Conservation (phyloP, 495 filamentous ascomycete genomes). For the Hypomontagnella monticulosa region DNA sequence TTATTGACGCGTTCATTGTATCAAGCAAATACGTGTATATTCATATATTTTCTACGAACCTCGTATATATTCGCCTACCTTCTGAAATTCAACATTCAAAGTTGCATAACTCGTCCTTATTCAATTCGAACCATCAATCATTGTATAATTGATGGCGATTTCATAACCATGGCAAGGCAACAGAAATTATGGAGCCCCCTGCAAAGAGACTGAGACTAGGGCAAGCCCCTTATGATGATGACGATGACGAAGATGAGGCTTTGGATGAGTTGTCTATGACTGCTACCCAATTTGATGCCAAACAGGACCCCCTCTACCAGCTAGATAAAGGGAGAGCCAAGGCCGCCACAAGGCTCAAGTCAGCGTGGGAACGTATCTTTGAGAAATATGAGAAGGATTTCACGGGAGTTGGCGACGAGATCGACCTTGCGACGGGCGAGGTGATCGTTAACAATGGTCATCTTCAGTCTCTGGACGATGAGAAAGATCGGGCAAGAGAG, state of each 20-base stretch:
- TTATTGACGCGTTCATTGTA: constrained; percentile 28
- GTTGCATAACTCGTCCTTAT: not conserved
- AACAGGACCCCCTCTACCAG: constrained; percentile 60
- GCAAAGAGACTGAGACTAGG: constrained; percentile 65
- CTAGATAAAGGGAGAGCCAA: constrained; percentile 66
- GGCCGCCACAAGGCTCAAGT: constrained; percentile 75
- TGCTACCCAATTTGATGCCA: constrained; percentile 54
- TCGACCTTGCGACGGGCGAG: constrained; percentile 78
- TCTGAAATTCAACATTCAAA: too few relatives aligned
- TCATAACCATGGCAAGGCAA: constrained; percentile 16
- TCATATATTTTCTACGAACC: not conserved
- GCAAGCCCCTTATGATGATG: constrained; percentile 46
- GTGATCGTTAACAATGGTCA: constrained; percentile 92
- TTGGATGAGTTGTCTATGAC: constrained; percentile 55
- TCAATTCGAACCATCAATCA: not conserved
- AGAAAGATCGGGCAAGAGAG: constrained; percentile 51
- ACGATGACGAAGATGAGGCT: constrained; percentile 53
- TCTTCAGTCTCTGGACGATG: constrained; percentile 65
- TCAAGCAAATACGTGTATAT: constrained; percentile 10
- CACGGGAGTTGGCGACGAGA: constrained; percentile 80
- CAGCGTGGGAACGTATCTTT: constrained; percentile 85
- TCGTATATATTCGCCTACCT: not conserved
- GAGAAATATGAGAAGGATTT: constrained; percentile 88
- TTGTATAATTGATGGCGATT: not conserved
- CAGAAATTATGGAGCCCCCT: constrained; percentile 63